Conservation (phyloP, 179 eudicot genomes). For the Gypsophila paniculata region DNA sequence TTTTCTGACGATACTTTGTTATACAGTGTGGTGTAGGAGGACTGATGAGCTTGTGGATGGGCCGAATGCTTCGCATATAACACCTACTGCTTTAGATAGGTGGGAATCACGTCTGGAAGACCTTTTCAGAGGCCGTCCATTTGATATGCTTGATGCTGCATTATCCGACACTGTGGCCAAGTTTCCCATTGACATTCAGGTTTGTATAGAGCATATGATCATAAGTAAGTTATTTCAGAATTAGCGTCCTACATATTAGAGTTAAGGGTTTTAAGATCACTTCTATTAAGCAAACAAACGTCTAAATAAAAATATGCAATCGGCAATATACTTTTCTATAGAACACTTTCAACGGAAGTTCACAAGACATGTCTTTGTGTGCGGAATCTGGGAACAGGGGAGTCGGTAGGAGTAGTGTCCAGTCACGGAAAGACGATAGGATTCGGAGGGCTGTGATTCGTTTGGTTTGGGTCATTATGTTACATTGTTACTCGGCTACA, state of each 20-base stretch:
- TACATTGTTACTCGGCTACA: not conserved
- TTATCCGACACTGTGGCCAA: conserved; percentile 62
- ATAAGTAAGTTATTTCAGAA: not conserved
- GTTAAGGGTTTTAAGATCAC: not conserved
- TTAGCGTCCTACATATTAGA: not conserved
- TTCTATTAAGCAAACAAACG: not conserved
- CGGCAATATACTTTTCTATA: not conserved
- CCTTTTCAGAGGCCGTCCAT: conserved; percentile 62
- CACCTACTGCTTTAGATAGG: conserved; percentile 65
- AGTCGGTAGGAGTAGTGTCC: not conserved
- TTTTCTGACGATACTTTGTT: conserved; percentile 10
- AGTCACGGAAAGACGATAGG: not conserved
- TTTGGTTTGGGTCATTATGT: not conserved
- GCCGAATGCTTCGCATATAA: conserved; percentile 76
- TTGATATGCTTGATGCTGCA: conserved; percentile 84
- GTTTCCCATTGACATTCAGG: conserved; percentile 83
- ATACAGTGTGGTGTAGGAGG: conserved; percentile 81
- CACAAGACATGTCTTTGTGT: not conserved
- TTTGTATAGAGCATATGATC: conserved; percentile 24
- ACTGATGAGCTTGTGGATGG: conserved; percentile 87
- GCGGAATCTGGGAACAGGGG: not conserved
- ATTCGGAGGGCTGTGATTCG: not conserved
- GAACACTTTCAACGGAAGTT: no score
- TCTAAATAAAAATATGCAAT: no score
- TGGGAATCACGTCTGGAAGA: conserved; percentile 76